Conservation (phyloP, 208 protist species). For the Wallacemonas collosoma region DNA sequence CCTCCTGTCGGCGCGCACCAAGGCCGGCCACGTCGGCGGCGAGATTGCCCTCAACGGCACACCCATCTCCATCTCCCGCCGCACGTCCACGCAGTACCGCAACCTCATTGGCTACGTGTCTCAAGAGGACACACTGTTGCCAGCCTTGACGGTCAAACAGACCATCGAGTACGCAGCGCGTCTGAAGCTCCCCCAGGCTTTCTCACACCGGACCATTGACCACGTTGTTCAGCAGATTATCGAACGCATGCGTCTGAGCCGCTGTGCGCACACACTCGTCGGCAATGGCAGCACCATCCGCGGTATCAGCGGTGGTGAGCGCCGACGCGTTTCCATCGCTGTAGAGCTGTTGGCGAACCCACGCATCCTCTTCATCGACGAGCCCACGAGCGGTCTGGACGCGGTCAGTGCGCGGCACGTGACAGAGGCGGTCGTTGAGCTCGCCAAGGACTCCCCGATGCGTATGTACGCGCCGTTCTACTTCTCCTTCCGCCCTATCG, state of each 20-base stretch:
- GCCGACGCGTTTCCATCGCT: constrained; percentile 90
- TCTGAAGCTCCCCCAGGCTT: constrained; percentile 86
- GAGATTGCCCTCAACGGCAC: constrained; percentile 76
- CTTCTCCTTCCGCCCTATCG: constrained; percentile 87
- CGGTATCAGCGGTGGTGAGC: constrained; percentile 92
- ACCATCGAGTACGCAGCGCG: constrained; percentile 88
- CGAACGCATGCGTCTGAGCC: constrained; percentile 62
- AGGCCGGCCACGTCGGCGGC: constrained; percentile 54
- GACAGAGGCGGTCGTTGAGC: constrained; percentile 78
- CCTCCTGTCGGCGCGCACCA: constrained; percentile 68
- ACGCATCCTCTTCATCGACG: constrained; percentile 91
- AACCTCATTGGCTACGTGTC: constrained; percentile 92
- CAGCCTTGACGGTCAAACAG: constrained; percentile 84
- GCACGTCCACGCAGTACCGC: constrained; percentile 52
- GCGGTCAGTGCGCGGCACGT: constrained; percentile 79
- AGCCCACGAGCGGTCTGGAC: constrained; percentile 92
- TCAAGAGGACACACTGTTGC: constrained; percentile 92
- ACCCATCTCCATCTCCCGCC: constrained; percentile 29
- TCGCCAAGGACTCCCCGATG: constrained; percentile 86
- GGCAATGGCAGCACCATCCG: constrained; percentile 66
- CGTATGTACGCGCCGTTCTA: constrained; percentile 78
- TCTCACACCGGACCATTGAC: constrained; percentile 68
- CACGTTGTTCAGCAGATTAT: constrained; percentile 74
- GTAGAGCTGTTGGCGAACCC: constrained; percentile 92
- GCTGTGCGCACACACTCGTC: constrained; percentile 80